Conservation (phyloP, 1,284 basidiomycete species). For the Gomphus bonarii region DNA sequence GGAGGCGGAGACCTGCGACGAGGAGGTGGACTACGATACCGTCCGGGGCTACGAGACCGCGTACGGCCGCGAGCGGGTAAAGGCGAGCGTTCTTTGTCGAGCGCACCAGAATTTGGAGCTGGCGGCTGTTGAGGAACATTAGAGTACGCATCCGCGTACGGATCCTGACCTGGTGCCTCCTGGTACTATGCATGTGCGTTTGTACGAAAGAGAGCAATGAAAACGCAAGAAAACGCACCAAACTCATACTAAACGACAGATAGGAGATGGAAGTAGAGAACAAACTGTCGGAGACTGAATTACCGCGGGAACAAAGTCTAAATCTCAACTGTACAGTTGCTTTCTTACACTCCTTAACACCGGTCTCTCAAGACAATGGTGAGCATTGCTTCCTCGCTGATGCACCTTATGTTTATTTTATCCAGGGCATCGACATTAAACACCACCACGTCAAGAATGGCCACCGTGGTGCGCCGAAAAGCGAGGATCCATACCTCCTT, state of each 20-base stretch:
- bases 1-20: constrained; percentile 40
- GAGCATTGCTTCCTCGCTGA: constrained; percentile 24
- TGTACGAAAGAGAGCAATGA: neutral
- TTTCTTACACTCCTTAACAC: constrained; percentile 6
- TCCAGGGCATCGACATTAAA: constrained; percentile 94
- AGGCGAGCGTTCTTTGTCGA: constrained; percentile 7
- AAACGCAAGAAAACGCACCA: neutral
- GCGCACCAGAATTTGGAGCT: neutral
- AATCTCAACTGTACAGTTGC: constrained; percentile 10
- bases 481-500: constrained; percentile 98
- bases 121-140: constrained; percentile 37
- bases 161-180: constrained; percentile 31
- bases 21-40: constrained; percentile 39
- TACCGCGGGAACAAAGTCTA: constrained; percentile 5
- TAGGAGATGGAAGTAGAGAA: neutral
- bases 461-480: constrained; percentile 89
- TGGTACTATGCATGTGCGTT: constrained; percentile 38
- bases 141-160: constrained; percentile 67
- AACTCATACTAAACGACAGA: constrained; percentile 1
- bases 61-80: constrained; percentile 30
- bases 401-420: neutral
- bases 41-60: constrained; percentile 58
- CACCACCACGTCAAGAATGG: constrained; percentile 99
- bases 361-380: constrained; percentile 43
- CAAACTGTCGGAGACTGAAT: constrained; percentile 4